Percentiles rank a stretch among this genome's conserved stretches.
These are phyloP conservation scores for Xerocomus nothofagi DNA, from an alignment of 1,284 basidiomycete species.

Conservation along the genomic window DNA sequence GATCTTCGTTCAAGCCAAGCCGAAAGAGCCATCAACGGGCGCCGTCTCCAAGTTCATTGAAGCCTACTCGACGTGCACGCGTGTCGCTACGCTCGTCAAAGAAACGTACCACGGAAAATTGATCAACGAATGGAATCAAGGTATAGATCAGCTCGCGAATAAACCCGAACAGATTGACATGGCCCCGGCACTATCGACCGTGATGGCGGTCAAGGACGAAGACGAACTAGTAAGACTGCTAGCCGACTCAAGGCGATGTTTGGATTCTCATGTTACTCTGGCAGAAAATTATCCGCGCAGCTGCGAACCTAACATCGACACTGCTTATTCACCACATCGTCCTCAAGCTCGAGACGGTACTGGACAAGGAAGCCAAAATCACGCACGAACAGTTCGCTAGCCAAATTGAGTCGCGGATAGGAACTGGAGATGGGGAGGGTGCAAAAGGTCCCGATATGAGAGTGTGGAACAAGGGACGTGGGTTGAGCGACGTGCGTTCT, in stretches of 20 bases:
- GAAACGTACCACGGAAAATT: conserved; percentile 81
- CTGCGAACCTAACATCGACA: conserved; percentile 82
- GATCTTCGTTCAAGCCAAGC: conserved; percentile 69
- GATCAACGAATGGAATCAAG: conserved; percentile 76
- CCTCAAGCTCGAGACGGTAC: conserved; percentile 84
- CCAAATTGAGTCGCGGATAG: conserved; percentile 85
- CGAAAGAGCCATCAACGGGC: conserved; percentile 71
- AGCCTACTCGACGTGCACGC: conserved; percentile 54
- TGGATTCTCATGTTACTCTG: conserved; percentile 12
- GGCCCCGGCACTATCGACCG: conserved; percentile 68
- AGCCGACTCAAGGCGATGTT: background rate
- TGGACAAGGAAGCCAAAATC: conserved; percentile 90
- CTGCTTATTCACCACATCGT: conserved; percentile 86
- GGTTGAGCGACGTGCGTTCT: conserved; percentile 57
- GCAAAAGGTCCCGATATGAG: conserved; percentile 86
- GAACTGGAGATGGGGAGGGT: conserved; percentile 74
- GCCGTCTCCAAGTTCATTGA: conserved; percentile 63
- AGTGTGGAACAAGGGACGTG: conserved; percentile 80
- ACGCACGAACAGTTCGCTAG: conserved; percentile 84
- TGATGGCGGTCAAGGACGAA: conserved; percentile 87
- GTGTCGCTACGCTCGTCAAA: conserved; percentile 72
- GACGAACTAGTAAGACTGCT: conserved; percentile 78
- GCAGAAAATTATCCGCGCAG: conserved; percentile 76
- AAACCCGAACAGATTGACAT: conserved; percentile 83
- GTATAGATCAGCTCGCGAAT: conserved; percentile 47